These are phyloP conservation scores for Pharnaceum exiguum DNA, from an alignment of 148 eudicot species.

Conservation along the genomic window DNA sequence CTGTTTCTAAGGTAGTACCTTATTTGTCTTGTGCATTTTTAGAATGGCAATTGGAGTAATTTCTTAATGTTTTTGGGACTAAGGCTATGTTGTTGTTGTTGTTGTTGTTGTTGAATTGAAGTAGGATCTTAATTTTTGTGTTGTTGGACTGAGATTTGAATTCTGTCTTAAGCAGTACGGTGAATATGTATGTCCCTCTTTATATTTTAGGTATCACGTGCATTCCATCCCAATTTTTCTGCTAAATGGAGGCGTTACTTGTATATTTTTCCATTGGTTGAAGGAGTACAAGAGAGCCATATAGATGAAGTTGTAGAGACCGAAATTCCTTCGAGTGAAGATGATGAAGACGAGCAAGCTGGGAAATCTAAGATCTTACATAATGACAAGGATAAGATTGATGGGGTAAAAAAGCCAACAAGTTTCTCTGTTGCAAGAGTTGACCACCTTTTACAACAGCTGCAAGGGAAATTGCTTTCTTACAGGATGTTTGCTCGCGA, in stretches of 20 bases:
- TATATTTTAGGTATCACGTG: conserved; percentile 67
- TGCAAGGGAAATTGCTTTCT: conserved; percentile 84
- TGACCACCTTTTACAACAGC: conserved; percentile 51
- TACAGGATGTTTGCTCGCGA: conserved; percentile 96
- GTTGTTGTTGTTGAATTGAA: no score
- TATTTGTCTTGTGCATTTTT: background rate
- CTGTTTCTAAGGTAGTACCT: conserved; percentile 52
- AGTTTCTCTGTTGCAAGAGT: conserved; percentile 56
- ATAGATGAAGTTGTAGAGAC: conserved; percentile 17
- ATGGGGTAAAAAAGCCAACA: conserved; percentile 43
- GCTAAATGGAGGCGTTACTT: conserved; percentile 96
- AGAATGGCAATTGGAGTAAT: background rate
- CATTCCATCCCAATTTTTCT: conserved; percentile 91
- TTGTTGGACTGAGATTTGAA: background rate
- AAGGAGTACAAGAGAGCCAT: conserved; percentile 29
- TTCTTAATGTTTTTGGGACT: background rate
- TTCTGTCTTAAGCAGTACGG: background rate
- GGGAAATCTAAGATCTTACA: conserved; percentile 18
- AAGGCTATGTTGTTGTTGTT: no score
- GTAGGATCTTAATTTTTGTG: no score
- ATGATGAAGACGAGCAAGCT: conserved; percentile 12
- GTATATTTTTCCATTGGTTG: conserved; percentile 73
- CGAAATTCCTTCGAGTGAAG: conserved; percentile 14
- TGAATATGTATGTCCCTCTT: conserved; percentile 7
- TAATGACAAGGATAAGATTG: conserved; percentile 22